Base-by-base conservation (phyloP, 164 flowering plant genomes). In the Malania oleifera region DNA sequence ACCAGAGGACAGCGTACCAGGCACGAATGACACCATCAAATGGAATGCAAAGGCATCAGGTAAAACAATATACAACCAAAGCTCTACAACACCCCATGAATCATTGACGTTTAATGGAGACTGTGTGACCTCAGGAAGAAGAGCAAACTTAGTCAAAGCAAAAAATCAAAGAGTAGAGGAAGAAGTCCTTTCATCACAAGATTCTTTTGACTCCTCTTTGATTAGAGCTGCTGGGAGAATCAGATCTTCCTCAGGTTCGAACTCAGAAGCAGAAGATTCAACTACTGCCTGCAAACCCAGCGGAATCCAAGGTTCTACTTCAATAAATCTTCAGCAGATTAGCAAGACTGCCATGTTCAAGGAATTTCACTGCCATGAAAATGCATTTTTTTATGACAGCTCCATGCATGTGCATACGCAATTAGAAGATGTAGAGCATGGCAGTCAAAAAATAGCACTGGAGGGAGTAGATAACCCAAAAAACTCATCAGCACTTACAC, bases 261-360 rank as follows among this genome's bases (percentile, higher is more conserved):
- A 78, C 53, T 78, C 82, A 37, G 86, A 82, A 68, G 72, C 66
- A 62, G 87, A 80, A 59, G 80, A 76, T 54, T 65, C 56, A 52
- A 56, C 54, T 17, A 48, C 34, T 3, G 18, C 58, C 4, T 54
- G 54, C 61, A 68, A 53, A 44, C 29, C 63, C 34, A 64, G 63
- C 39, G 27, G 19, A 34, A 43, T 47, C 26, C 46, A 45, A 11
- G 46, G 37, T 53, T 56, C 56, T 20, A 59, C 65, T 52, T 70
- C 68, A 46, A 60, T 28, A 55, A 60, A 70, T 58, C 61, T 62
- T 37, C 48, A 52, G 41, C 73, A 59, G 52, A 66, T 61, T 53
- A 77, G 62, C n/a, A 65, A 59, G 54, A 29, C 67, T 11, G 22
- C 56, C 57, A 25, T 38, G 14, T 63, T 64, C 50, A 66, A 72